phyloP scores from a whole-genome alignment of 805 yeast genomes.

The Kluyveromyces aestuarii region DNA sequence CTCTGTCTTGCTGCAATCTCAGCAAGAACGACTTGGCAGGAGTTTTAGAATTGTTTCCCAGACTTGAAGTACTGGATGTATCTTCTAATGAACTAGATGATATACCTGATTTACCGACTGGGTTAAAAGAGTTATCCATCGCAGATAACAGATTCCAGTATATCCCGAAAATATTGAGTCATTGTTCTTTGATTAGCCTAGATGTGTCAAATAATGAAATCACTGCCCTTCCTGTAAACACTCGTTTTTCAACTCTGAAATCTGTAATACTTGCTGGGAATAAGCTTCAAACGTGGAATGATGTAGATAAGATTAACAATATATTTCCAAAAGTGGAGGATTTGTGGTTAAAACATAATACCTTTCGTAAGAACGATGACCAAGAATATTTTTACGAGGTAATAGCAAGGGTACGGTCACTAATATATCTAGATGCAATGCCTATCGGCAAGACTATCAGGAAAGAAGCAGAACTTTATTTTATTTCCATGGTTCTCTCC shows the following conservation, averaged over 20 bases:
- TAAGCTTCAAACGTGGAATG: constrained; percentile 36
- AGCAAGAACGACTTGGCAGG: neutral
- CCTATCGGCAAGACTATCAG: constrained; percentile 38
- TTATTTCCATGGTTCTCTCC: constrained; percentile 39
- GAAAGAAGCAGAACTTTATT: constrained; percentile 57
- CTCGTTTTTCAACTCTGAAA: constrained; percentile 32
- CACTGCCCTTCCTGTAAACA: neutral
- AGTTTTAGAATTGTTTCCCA: constrained; percentile 29
- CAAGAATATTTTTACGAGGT: constrained; percentile 21
- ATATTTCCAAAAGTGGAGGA: constrained; percentile 36
- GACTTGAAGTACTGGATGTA: constrained; percentile 22
- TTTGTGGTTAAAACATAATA: constrained; percentile 45
- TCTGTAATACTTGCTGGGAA: constrained; percentile 36
- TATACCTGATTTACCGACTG: constrained; percentile 5
- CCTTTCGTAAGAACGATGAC: constrained; percentile 31
- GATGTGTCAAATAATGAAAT: neutral
- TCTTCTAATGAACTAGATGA: constrained; percentile 17
- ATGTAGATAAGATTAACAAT: constrained; percentile 35
- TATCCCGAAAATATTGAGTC: neutral
- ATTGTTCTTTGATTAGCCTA: neutral
- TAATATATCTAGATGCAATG: constrained; percentile 51
- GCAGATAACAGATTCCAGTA: constrained; percentile 11
- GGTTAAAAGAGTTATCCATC: constrained; percentile 13
- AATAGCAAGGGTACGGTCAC: constrained; percentile 37
- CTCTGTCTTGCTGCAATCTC: constrained; percentile 19